Evolutionary conservation across 306 rosid genomes (phyloP).

Genomic region (Cucumis hystrix): DNA sequence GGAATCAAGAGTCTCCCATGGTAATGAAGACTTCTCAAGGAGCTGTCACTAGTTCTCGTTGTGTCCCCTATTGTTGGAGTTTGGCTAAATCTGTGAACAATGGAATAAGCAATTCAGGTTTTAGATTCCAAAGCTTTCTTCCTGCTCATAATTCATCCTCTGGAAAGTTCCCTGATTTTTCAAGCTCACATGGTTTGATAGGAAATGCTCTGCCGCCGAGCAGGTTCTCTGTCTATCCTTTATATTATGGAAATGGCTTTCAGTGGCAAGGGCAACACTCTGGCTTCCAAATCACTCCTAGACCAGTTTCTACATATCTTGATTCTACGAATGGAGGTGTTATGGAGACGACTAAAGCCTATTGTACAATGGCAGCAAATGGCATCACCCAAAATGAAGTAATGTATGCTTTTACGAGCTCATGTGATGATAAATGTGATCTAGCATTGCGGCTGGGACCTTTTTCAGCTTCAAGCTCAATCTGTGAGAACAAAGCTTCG

Average conservation of each 20-base stretch:
- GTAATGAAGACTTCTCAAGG: constrained; percentile 11
- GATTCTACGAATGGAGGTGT: constrained; percentile 15
- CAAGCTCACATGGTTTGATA: constrained; percentile 16
- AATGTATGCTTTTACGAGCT: constrained; percentile 7
- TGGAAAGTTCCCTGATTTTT: constrained; percentile 3
- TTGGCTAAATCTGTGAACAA: constrained; percentile 8
- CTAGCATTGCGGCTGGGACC: constrained; percentile 56
- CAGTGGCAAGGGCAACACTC: constrained; percentile 8
- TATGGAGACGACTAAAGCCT: constrained; percentile 1
- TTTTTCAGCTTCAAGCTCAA: constrained; percentile 10
- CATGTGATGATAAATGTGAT: constrained; percentile 30
- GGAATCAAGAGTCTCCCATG: constrained; percentile 8
- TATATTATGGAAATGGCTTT: constrained; percentile 21
- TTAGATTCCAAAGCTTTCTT: constrained; percentile 3
- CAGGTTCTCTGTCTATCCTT: constrained; percentile 30
- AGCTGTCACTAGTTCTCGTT: not conserved
- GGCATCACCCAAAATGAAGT: constrained; percentile 2
- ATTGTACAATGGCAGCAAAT: constrained; percentile 9
- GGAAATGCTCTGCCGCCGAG: constrained; percentile 14
- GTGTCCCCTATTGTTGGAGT: constrained; percentile 16
- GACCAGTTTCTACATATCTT: constrained; percentile 8
- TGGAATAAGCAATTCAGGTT: constrained; percentile 3
- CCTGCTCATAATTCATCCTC: not conserved
- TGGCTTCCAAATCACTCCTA: constrained; percentile 5
- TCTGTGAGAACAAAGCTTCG: constrained; percentile 8